A percentile compares a stretch with the other conserved stretches of the same genome.
Conservation (phyloP, 441 rosid genomes). For the Mallotus japonicus region DNA sequence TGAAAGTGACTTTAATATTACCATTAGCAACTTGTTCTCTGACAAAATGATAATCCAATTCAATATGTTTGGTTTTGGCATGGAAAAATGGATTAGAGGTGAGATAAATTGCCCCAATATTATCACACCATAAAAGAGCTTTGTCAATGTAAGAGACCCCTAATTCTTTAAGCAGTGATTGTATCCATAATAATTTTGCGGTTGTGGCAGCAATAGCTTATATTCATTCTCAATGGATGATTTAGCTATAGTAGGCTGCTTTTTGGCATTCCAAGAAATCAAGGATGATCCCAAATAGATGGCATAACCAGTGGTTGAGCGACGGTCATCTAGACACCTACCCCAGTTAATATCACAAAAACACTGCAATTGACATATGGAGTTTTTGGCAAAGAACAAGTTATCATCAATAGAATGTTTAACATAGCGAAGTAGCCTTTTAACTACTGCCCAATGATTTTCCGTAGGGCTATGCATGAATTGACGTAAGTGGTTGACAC, state of each 20-base stretch:
- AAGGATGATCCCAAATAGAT: background rate
- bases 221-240: background rate
- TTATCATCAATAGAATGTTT: background rate
- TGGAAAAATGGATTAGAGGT: no score
- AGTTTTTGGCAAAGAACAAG: background rate
- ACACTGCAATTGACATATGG: background rate
- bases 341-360: background rate
- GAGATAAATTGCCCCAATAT: no score
- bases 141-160: no score
- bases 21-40: no score
- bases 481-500: background rate
- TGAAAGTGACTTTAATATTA: no score
- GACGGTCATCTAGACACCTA: background rate
- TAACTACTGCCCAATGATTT: background rate
- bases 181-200: no score
- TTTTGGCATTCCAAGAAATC: background rate
- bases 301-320: background rate
- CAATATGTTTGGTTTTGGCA: rapidly evolving
- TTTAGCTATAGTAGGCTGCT: background rate
- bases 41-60: no score
- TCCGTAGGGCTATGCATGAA: background rate
- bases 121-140: no score
- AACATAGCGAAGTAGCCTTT: background rate
- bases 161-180: no score
- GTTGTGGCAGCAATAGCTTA: background rate